Evolutionary conservation across 2,329 filamentous ascomycete genomes (phyloP).

Genomic region (Cordyceps militaris): DNA sequence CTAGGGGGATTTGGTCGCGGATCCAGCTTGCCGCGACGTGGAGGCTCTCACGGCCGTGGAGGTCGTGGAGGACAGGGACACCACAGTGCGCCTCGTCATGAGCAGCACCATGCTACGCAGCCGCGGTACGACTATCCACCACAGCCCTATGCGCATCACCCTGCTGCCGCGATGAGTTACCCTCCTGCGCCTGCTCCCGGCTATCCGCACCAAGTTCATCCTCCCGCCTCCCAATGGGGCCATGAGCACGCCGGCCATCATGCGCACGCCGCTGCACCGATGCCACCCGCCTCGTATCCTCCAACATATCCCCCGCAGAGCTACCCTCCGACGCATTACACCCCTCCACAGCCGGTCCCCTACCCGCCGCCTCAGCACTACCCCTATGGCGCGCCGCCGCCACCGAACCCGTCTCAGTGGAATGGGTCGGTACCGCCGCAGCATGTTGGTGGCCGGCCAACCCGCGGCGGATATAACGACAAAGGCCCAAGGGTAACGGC

Average conservation of each 20-base stretch:
- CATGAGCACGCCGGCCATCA: constrained; percentile 34
- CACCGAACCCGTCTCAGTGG: constrained; percentile 30
- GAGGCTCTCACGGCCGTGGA: constrained; percentile 23
- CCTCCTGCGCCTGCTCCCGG: constrained; percentile 30
- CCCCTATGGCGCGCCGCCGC: constrained; percentile 30
- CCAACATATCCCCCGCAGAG: constrained; percentile 52
- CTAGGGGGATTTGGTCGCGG: constrained; percentile 32
- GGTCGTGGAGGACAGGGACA: constrained; percentile 34
- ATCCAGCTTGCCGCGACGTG: constrained; percentile 21
- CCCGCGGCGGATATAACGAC: constrained; percentile 40
- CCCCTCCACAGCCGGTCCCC: constrained; percentile 33
- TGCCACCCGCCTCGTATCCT: constrained; percentile 50
- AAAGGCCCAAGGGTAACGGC: constrained; percentile 29
- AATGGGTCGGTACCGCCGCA: constrained; percentile 27
- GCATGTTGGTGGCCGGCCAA: constrained; percentile 27
- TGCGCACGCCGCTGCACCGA: constrained; percentile 38
- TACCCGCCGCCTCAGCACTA: constrained; percentile 36
- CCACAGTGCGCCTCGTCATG: constrained; percentile 30
- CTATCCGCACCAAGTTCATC: constrained; percentile 32
- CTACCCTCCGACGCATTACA: constrained; percentile 37
- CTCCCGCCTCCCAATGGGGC: constrained; percentile 32
- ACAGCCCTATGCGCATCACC: constrained; percentile 30
- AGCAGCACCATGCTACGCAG: constrained; percentile 33
- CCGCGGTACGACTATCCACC: constrained; percentile 37
- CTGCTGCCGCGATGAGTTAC: constrained; percentile 23